A percentile compares a stretch with the other conserved stretches of the same genome.
phyloP scores from a whole-genome alignment of 257 asterid genomes.

The Knoxia roxburghii region DNA sequence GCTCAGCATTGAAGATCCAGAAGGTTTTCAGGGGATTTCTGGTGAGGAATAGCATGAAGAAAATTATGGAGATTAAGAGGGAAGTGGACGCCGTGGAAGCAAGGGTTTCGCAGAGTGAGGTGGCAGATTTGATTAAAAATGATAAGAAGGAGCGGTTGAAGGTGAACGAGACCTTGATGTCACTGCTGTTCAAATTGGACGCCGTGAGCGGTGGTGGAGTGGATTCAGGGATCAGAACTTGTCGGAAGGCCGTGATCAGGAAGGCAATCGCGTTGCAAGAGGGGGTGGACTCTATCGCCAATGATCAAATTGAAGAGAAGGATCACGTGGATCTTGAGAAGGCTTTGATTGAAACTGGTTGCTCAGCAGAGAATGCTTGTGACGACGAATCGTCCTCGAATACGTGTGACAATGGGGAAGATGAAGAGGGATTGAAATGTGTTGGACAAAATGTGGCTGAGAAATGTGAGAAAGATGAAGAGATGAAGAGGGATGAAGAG shows the following conservation, averaged over 20 bases:
- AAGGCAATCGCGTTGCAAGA: constrained; percentile 74
- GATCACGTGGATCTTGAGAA: not conserved
- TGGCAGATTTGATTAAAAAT: constrained; percentile 33
- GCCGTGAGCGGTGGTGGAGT: constrained; percentile 40
- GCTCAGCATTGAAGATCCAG: constrained; percentile 62
- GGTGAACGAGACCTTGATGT: constrained; percentile 64
- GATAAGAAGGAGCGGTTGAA: constrained; percentile 55
- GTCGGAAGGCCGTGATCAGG: constrained; percentile 57
- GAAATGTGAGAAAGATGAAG: constrained; percentile 13
- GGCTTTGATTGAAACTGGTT: not conserved
- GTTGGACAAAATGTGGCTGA: not conserved
- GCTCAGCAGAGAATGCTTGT: not conserved
- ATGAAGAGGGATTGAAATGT: not conserved
- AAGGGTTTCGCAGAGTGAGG: constrained; percentile 30
- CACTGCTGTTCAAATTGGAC: constrained; percentile 60
- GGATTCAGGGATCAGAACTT: constrained; percentile 59
- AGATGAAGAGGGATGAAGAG: constrained; percentile 13
- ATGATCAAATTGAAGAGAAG: constrained; percentile 1
- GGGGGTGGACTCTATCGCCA: constrained; percentile 41
- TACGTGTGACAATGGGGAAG: not conserved
- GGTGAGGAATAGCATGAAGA: constrained; percentile 56
- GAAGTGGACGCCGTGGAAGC: constrained; percentile 63
- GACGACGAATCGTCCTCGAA: not conserved
- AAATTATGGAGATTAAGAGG: constrained; percentile 29
- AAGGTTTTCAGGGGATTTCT: constrained; percentile 65